Conservation (phyloP, 768 basidiomycete genomes). For the Xanthoconium purpureum region DNA sequence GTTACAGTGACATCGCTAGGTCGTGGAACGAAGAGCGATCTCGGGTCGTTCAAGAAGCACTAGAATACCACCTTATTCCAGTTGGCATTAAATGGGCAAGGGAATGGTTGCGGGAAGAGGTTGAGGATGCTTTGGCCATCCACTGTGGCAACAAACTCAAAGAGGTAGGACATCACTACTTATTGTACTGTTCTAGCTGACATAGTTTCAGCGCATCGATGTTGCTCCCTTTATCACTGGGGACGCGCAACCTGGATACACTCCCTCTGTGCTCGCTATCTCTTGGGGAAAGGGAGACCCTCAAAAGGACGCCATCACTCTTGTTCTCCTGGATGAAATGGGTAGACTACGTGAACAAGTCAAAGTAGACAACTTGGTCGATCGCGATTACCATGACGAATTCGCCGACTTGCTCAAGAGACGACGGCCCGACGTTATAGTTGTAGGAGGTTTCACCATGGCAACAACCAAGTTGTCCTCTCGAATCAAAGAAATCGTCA, state of each 20-base stretch:
- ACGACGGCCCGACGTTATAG: slow-evolving; percentile 84
- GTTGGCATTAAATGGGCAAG: slow-evolving; percentile 83
- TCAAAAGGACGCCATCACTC: slow-evolving; percentile 80
- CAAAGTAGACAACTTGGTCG: slow-evolving; percentile 83
- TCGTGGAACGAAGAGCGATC: slow-evolving; percentile 90
- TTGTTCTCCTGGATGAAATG: slow-evolving; percentile 83
- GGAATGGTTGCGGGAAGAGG: slow-evolving; percentile 86
- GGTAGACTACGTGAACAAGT: slow-evolving; percentile 89
- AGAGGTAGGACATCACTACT: slow-evolving; percentile 47
- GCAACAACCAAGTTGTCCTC: slow-evolving; percentile 70
- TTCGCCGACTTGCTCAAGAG: slow-evolving; percentile 81
- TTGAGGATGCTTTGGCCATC: slow-evolving; percentile 76
- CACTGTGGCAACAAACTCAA: slow-evolving; percentile 67
- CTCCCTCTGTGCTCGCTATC: slow-evolving; percentile 78
- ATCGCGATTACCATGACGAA: slow-evolving; percentile 62
- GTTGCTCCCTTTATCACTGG: slow-evolving; percentile 68
- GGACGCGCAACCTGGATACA: slow-evolving; percentile 66
- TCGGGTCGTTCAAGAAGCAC: slow-evolving; percentile 71
- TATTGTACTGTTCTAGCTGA: slow-evolving; percentile 10
- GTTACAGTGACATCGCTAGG: slow-evolving; percentile 77
- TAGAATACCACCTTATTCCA: slow-evolving; percentile 82
- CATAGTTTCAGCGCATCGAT: slow-evolving; percentile 64
- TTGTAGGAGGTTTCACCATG: slow-evolving; percentile 84
- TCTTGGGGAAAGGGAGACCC: slow-evolving; percentile 97
- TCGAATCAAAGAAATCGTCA: slow-evolving; percentile 57